Base-by-base conservation (phyloP, 73 alveolate species). In the Blepharisma stoltei region DNA sequence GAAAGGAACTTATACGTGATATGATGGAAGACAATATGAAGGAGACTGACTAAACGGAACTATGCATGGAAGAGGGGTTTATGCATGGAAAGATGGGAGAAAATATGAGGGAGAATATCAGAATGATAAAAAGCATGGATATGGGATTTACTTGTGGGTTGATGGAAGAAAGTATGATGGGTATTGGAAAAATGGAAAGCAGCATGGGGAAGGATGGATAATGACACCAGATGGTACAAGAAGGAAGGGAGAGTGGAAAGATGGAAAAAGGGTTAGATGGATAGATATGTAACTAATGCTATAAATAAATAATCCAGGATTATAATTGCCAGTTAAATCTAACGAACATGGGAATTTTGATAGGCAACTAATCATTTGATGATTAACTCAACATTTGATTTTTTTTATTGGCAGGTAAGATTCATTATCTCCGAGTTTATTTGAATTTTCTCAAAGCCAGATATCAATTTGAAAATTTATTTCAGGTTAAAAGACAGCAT, bases 81-180 rank as follows among this genome's bases (percentile, higher is more conserved):
- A 82, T 81, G 82, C 77, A 66, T 94, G 93, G 91, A 75, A 85
- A 44, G 96, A 87, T 81, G 97, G 97, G 8, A 86, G 93, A 65
- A 47, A 71, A 6, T 94, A 94, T 82, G 91, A 81, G 67, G 98
- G 98, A 41, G 82, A 89, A 20, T 94, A 88, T 85, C 68, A 54
- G 27, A 78, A 94, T 3, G 97, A 89, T 46, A 86, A 94, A 83
- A 89, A 89, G 86, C 88, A 94, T 79, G 99, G 99, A 55, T 77
- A 84, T 71, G 99, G 97, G 0, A 87, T 67, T 8, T 84, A 77
- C 81, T 38, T 76, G 44, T 90, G 94, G 97, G 83, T 82, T 55
- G 73, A 83, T 20, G 89, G 89, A 55, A 81, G 80, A 49, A 55
- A 69, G 45, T 90, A 88, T 78, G 82, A 76, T 18, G 97, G 95